phyloP scores from a whole-genome alignment of 805 yeast species.

The Spathaspora passalidarum region DNA sequence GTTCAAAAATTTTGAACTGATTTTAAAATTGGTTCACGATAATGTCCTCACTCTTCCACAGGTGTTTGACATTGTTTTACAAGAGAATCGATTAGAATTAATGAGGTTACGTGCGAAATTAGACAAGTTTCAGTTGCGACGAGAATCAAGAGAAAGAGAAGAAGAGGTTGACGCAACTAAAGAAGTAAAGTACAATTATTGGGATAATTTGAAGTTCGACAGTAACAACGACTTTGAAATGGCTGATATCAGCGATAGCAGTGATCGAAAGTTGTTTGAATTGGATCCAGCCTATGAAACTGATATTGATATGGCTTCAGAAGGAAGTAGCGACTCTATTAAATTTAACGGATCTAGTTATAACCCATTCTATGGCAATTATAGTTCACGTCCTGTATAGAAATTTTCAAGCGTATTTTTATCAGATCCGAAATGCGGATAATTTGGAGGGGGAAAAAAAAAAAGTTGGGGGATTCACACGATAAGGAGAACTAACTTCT shows the following conservation, averaged over 20 bases:
- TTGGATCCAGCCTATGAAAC: slow-evolving; percentile 1
- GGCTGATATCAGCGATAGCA: slow-evolving; percentile 13
- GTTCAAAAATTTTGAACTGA: slow-evolving; percentile 20
- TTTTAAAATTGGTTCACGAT: slow-evolving; percentile 20
- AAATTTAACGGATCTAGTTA: not conserved
- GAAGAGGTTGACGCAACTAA: slow-evolving; percentile 10
- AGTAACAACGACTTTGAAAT: slow-evolving; percentile 23
- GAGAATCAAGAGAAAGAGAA: slow-evolving; percentile 5
- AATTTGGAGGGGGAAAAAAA: not conserved
- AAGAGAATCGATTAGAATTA: slow-evolving; percentile 25
- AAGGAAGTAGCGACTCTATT: not conserved
- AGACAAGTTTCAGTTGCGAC: slow-evolving; percentile 3
- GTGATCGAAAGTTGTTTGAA: slow-evolving; percentile 1
- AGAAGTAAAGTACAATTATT: slow-evolving; percentile 32
- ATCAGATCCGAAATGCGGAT: not conserved
- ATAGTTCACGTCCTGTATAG: not conserved
- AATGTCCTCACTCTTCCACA: slow-evolving; percentile 19
- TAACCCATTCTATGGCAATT: not conserved
- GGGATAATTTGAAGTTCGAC: slow-evolving; percentile 30
- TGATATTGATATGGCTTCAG: slow-evolving; percentile 2
- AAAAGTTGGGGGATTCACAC: not conserved
- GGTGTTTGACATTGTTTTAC: slow-evolving; percentile 21
- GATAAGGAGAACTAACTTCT: not conserved
- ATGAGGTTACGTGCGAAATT: slow-evolving; percentile 12
- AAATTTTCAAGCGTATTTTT: not conserved